These are phyloP conservation scores for Ramalina intermedia DNA, from an alignment of 495 filamentous ascomycete genomes.

Conservation along the genomic window DNA sequence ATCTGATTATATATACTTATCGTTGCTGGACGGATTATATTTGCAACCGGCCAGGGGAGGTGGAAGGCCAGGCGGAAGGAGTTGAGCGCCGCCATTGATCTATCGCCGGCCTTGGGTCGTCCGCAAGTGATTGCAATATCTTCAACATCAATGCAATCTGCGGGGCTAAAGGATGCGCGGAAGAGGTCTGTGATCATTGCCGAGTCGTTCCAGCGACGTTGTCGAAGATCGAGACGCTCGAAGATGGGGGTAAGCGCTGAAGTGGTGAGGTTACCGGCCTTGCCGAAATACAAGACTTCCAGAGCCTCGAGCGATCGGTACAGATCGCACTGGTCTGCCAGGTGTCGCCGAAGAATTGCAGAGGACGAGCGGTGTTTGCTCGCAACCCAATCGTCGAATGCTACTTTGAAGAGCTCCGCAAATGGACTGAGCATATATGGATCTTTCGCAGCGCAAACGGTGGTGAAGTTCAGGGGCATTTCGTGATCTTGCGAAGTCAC, in stretches of 20 bases:
- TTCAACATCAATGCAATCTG: conserved; percentile 38
- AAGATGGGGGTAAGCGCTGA: conserved; percentile 57
- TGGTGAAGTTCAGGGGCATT: conserved; percentile 19
- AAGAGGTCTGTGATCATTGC: conserved; percentile 70
- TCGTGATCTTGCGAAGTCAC: background rate
- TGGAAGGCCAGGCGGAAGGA: conserved; percentile 44
- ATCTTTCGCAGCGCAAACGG: conserved; percentile 10
- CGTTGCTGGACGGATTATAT: conserved; percentile 52
- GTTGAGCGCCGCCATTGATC: conserved; percentile 37
- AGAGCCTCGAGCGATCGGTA: conserved; percentile 51
- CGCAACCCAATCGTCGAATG: conserved; percentile 59
- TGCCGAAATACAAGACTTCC: conserved; percentile 56
- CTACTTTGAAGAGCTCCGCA: conserved; percentile 50
- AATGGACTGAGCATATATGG: conserved; percentile 48
- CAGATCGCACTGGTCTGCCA: conserved; percentile 58
- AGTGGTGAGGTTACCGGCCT: conserved; percentile 49
- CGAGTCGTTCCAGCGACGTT: conserved; percentile 61
- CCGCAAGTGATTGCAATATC: conserved; percentile 38
- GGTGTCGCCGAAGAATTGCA: conserved; percentile 42
- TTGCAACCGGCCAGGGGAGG: conserved; percentile 76
- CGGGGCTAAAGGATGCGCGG: conserved; percentile 46
- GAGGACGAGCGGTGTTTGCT: conserved; percentile 56
- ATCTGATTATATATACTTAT: conserved; percentile 51
- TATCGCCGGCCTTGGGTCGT: conserved; percentile 9
- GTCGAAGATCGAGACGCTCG: conserved; percentile 55